Conservation (phyloP, 768 basidiomycete genomes). For the Macrolepiota dolichaula region DNA sequence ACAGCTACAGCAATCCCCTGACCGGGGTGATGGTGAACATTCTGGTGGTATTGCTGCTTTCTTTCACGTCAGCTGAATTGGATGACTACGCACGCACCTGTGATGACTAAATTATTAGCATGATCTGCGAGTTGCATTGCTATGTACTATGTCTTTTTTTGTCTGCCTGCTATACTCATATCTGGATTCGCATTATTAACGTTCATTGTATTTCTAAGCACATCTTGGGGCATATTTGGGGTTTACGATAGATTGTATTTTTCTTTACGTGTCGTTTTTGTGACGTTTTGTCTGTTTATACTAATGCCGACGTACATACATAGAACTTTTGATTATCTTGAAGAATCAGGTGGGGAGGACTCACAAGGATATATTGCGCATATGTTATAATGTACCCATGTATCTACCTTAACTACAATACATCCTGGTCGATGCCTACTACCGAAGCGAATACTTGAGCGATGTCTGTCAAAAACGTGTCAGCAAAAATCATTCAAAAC, state of each 20-base stretch:
- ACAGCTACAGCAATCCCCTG: constrained; percentile 16
- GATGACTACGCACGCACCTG: too few relatives aligned
- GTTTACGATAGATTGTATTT: constrained; percentile 2
- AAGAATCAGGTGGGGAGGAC: neutral
- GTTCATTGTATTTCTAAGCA: constrained; percentile 9
- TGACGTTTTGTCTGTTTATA: neutral
- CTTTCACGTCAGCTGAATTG: neutral
- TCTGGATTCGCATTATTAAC: neutral
- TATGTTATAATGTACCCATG: neutral
- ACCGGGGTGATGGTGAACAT: neutral
- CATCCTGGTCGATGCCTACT: neutral
- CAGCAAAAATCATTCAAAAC: neutral
- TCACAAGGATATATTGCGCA: neutral
- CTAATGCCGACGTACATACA: neutral
- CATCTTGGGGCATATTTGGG: constrained; percentile 1
- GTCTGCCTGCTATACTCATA: neutral
- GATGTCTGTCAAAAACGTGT: neutral
- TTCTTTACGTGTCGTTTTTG: neutral
- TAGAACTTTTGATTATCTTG: neutral
- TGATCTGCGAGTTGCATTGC: neutral
- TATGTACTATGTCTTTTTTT: neutral
- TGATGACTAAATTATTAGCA: constrained; percentile 7
- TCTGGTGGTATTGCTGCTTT: constrained; percentile 1
- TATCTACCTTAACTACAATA: neutral
- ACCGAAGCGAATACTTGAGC: neutral